Evolutionary conservation across 495 filamentous ascomycete genomes (phyloP), one percentile per base, ranked within the genome.

Genomic region (Penicillium alfredii): DNA sequence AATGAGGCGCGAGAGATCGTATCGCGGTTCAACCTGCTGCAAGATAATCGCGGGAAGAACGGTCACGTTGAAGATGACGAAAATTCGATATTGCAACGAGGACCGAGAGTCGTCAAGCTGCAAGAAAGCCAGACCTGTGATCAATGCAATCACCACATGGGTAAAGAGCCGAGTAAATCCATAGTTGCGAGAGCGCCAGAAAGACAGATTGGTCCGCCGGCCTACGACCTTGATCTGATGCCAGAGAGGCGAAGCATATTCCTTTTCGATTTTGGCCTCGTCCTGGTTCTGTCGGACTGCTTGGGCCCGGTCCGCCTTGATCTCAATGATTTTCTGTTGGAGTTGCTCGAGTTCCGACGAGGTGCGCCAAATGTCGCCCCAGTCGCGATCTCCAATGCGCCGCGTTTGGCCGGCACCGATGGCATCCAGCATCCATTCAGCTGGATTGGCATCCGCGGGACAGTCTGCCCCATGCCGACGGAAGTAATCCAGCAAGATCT

Each of bases 371-470:
- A 89, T 76, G 35, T 89, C 84, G 11, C 70, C 82, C 86, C 87
- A 90, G 53, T 90, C 84, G 16, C 73, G 67, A 51, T 81, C 73
- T 14, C 84, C 84, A 26, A 86, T 74, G 3, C 85, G 73, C 10
- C 82, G 72, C n/a, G 76, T 63, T 42, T 77, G 75, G 14, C 85
- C 86, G 26, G 86, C 86, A 21, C 88, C 87, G 17, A 94, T 82
- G 1, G 81, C 82, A 45, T 94, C 88, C 6, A 94, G 73, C 81
- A 93, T 90, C 66, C 77, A 90, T 58, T 93, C 87, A 2, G 86
- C 87, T 3, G 84, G 80, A 51, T 89, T 87, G 14, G 79, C 77
- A n/a, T 76, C 70, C 4, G 68, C 60, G 8, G 60, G 65, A 21
- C 71, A 76, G 6, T 53, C 47, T 4, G 66, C 71, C 4, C 71